Evolutionary conservation across 2,329 filamentous ascomycete species (phyloP).

Genomic region (Aspergillus ibericus): DNA sequence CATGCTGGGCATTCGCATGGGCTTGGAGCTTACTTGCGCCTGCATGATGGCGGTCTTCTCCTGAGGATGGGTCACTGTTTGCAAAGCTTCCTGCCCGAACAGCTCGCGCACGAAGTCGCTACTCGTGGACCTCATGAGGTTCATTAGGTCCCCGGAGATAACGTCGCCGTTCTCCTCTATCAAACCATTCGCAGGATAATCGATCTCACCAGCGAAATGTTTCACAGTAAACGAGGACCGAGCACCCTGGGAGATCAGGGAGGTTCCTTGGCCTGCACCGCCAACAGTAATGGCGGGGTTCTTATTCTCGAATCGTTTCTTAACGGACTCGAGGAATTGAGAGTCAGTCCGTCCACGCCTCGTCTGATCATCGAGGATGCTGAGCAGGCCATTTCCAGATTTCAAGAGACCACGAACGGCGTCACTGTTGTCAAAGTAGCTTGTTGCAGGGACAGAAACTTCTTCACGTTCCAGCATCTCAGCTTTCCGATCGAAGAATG

Average conservation of each 20-base stretch:
- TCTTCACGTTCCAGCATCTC: constrained; percentile 94
- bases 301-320: constrained; percentile 91
- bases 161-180: constrained; percentile 96
- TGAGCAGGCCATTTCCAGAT: constrained; percentile 85
- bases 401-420: constrained; percentile 90
- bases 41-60: constrained; percentile 91
- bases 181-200: constrained; percentile 83
- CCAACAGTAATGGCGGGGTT: constrained; percentile 85
- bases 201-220: constrained; percentile 95
- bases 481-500: constrained; percentile 92
- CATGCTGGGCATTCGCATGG: constrained; percentile 87
- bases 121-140: constrained; percentile 83
- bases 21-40: constrained; percentile 93
- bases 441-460: constrained; percentile 83
- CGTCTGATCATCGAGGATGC: constrained; percentile 95
- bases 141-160: constrained; percentile 93
- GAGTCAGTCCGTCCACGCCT: constrained; percentile 82
- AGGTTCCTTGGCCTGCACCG: constrained; percentile 77
- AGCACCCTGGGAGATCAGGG: constrained; percentile 81
- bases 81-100: constrained; percentile 93
- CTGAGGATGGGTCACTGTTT: constrained; percentile 89
- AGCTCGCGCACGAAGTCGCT: constrained; percentile 85
- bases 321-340: constrained; percentile 85
- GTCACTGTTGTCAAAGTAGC: constrained; percentile 97
- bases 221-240: constrained; percentile 83